Conservation (phyloP, 2,329 filamentous ascomycete species). For the Penicillium sp. region DNA sequence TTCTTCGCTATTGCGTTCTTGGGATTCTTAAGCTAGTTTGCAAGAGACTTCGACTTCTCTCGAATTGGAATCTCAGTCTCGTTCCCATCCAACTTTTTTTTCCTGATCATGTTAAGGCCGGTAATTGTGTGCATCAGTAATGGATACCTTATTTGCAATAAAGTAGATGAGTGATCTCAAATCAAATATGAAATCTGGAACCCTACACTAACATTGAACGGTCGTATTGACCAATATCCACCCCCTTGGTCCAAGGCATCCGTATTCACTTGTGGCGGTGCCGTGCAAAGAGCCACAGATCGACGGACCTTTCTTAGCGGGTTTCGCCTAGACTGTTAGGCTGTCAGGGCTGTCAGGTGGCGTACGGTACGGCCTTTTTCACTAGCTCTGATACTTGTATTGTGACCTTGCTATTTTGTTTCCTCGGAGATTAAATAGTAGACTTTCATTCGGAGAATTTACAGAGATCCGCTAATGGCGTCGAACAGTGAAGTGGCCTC, state of each 20-base stretch:
- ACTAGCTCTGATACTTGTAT: neutral
- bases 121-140: neutral
- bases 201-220: neutral
- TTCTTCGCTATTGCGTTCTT: constrained; percentile 14
- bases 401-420: neutral
- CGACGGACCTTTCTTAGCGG: neutral
- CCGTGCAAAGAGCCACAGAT: neutral
- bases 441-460: neutral
- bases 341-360: neutral
- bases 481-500: neutral
- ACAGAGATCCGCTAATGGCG: neutral
- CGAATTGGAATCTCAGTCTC: constrained; percentile 24
- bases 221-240: neutral
- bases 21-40: neutral
- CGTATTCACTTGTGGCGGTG: neutral
- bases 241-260: neutral
- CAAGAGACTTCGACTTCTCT: constrained; percentile 2
- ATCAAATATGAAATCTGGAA: too few relatives aligned
- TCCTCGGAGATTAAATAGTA: neutral
- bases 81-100: neutral
- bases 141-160: too few relatives aligned
- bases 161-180: too few relatives aligned
- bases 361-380: neutral
- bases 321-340: neutral
- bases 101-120: neutral